phyloP scores from a whole-genome alignment of 306 rosid genomes.

The Carpinus viminea region DNA sequence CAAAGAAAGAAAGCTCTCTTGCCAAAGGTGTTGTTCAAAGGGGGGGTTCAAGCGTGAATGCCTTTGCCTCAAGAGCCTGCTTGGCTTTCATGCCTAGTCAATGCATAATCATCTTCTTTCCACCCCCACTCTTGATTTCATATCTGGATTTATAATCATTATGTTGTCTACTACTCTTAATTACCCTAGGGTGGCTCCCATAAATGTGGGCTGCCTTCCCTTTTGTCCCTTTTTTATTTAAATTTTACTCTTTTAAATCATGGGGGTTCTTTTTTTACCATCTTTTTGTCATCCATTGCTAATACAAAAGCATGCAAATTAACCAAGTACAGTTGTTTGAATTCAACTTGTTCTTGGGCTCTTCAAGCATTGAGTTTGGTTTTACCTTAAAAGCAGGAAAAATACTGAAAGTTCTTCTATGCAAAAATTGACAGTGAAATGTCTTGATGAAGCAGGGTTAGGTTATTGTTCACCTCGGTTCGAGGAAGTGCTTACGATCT shows the following conservation, averaged over 20 bases:
- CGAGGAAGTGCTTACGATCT: too few species aligned
- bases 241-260: background rate
- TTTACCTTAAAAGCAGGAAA: too few species aligned
- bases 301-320: background rate
- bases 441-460: too few species aligned
- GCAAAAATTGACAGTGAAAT: too few species aligned
- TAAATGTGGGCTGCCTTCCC: background rate
- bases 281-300: background rate
- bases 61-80: constrained; percentile 7
- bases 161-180: constrained; percentile 28
- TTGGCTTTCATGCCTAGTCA: constrained; percentile 44
- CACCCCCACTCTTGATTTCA: constrained; percentile 40
- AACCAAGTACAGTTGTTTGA: background rate
- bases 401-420: too few species aligned
- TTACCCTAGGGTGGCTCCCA: constrained; percentile 20
- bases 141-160: constrained; percentile 13
- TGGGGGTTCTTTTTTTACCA: background rate
- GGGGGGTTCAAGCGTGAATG: constrained; percentile 19
- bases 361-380: too few species aligned
- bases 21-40: constrained; percentile 31
- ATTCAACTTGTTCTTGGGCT: too few species aligned
- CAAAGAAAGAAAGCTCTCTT: constrained; percentile 14
- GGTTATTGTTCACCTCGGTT: too few species aligned
- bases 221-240: constrained; percentile 10
- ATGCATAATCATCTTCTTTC: constrained; percentile 41